phyloP scores from a whole-genome alignment of 257 asterid species.

The Fraxinus pennsylvanica region DNA sequence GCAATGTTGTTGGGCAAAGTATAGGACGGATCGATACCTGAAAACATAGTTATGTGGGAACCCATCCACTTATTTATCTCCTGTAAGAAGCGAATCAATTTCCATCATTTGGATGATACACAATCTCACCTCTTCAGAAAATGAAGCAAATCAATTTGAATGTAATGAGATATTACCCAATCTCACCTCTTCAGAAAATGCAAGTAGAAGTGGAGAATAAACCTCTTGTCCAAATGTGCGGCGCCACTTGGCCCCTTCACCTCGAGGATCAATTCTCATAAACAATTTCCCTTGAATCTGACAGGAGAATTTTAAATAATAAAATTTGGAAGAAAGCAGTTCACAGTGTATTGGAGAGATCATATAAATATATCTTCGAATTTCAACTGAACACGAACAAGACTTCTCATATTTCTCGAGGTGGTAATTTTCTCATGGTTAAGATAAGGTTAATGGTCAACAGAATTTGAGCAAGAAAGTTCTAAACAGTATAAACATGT shows the following conservation, averaged over 20 bases:
- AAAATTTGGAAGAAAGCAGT: constrained; percentile 18
- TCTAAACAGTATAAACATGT: background rate
- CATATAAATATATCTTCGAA: background rate
- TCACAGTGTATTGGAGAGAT: constrained; percentile 8
- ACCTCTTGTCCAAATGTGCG: constrained; percentile 78
- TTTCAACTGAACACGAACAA: background rate
- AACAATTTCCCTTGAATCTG: constrained; percentile 74
- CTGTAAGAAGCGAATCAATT: constrained; percentile 38
- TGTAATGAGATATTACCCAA: constrained; percentile 17
- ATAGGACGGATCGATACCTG: constrained; percentile 71
- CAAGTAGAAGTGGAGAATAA: constrained; percentile 73
- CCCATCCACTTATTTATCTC: constrained; percentile 56
- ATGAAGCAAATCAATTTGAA: constrained; percentile 27
- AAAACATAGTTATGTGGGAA: constrained; percentile 57
- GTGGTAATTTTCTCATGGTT: background rate
- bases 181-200: constrained; percentile 74
- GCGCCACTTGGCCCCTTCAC: constrained; percentile 88
- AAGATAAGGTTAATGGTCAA: background rate
- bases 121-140: constrained; percentile 66
- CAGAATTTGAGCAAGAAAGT: background rate
- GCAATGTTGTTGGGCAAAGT: constrained; percentile 73
- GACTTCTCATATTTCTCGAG: background rate
- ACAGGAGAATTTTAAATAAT: constrained; percentile 4
- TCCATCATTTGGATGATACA: constrained; percentile 13
- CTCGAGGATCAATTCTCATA: constrained; percentile 66